Conservation (phyloP, 495 filamentous ascomycete genomes). For the Elasticomyces elasticus region DNA sequence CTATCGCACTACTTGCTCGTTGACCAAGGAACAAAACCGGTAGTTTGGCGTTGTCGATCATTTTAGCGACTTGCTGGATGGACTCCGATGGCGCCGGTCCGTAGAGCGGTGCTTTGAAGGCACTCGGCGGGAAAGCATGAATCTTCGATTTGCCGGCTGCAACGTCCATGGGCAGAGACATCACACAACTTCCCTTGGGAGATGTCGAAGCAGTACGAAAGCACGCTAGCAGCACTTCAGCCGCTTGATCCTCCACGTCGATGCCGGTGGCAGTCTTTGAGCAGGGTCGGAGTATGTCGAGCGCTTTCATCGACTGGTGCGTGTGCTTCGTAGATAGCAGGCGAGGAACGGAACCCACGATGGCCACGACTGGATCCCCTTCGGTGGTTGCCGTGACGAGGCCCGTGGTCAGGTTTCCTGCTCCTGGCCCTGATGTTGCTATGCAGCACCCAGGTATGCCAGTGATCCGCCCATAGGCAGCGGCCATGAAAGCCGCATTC, state of each 20-base stretch:
- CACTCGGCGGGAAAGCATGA: conserved; percentile 25
- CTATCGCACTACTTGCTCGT: conserved; percentile 24
- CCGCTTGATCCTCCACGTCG: conserved; percentile 32
- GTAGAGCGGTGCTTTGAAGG: conserved; percentile 28
- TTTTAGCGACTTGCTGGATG: conserved; percentile 18
- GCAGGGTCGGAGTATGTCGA: conserved; percentile 28
- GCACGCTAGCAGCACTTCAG: conserved; percentile 32
- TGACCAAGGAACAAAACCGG: conserved; percentile 33
- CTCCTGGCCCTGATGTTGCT: conserved; percentile 33
- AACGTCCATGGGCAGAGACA: conserved; percentile 34
- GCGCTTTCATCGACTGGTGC: conserved; percentile 30
- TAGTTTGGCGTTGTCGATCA: conserved; percentile 29
- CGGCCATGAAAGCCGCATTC: conserved; percentile 36
- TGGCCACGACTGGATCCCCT: conserved; percentile 37
- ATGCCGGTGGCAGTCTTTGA: conserved; percentile 27
- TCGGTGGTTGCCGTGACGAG: conserved; percentile 28
- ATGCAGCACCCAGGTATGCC: conserved; percentile 32
- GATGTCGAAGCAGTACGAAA: conserved; percentile 28
- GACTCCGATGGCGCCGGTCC: conserved; percentile 21
- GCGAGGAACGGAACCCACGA: conserved; percentile 33
- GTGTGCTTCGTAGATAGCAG: conserved; percentile 29
- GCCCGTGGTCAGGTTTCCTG: conserved; percentile 31
- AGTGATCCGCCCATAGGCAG: conserved; percentile 31
- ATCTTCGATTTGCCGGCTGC: conserved; percentile 25
- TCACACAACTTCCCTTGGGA: conserved; percentile 28